Evolutionary conservation across 2,329 filamentous ascomycete genomes (phyloP).

Genomic region (Apiospora malaysiana): DNA sequence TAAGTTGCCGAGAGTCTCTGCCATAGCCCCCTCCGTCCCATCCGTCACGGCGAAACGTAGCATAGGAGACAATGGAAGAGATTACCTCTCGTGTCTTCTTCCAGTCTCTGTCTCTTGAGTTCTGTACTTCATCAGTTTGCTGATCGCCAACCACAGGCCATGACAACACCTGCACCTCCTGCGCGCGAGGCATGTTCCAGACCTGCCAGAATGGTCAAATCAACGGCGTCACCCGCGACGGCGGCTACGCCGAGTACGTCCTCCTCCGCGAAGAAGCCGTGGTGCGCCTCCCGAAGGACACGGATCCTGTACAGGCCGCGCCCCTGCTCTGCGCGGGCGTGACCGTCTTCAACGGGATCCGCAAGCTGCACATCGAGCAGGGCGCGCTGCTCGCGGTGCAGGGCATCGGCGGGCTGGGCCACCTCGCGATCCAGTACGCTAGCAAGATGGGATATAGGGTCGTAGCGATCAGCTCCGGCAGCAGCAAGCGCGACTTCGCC

Average conservation of each 20-base stretch:
- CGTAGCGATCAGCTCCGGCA: conserved; percentile 69
- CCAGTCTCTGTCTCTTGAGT: too few species aligned
- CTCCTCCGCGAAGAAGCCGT: conserved; percentile 65
- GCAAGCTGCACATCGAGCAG: conserved; percentile 58
- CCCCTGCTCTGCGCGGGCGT: conserved; percentile 70
- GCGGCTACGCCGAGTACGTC: conserved; percentile 72
- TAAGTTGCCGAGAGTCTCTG: conserved; percentile 32
- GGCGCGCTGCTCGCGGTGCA: conserved; percentile 64
- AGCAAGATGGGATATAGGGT: conserved; percentile 77
- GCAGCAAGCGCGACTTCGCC: conserved; percentile 73
- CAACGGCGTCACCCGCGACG: conserved; percentile 70
- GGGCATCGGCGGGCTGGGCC: conserved; percentile 77
- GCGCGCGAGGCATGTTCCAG: conserved; percentile 68
- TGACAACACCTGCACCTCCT: conserved; percentile 65
- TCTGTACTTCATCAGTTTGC: too few species aligned
- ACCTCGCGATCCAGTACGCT: conserved; percentile 79
- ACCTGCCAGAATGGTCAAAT: conserved; percentile 67
- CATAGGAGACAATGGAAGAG: too few species aligned
- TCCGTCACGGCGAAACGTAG: too few species aligned
- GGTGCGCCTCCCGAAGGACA: conserved; percentile 58
- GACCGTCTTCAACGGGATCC: conserved; percentile 66
- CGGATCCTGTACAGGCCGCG: conserved; percentile 59
- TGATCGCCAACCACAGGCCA: conserved; percentile 51
- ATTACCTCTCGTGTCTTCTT: too few species aligned
- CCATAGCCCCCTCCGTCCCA: not conserved